Evolutionary conservation across 768 basidiomycete species (phyloP).

Genomic region (Boletellus ananiceps): DNA sequence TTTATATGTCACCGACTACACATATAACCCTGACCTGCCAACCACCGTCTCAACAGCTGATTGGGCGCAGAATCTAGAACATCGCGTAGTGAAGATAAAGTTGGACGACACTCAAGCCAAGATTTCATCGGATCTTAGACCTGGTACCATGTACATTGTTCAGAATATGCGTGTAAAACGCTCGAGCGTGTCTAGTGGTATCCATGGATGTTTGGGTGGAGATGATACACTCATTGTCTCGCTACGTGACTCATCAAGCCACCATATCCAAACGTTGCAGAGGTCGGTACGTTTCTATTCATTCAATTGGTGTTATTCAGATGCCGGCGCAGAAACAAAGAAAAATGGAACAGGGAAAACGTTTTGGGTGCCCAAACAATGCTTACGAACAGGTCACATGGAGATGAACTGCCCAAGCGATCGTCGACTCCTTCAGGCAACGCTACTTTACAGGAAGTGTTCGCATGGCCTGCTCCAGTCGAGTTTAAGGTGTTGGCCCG

Average conservation of each 20-base stretch:
- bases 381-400: neutral
- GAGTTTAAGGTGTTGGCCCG: conserved; percentile 45
- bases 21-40: conserved; percentile 42
- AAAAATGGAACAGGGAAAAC: conserved; percentile 28
- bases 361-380: conserved; percentile 2
- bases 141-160: conserved; percentile 45
- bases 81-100: conserved; percentile 47
- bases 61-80: conserved; percentile 46
- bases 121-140: conserved; percentile 34
- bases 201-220: conserved; percentile 30
- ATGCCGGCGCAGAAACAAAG: conserved; percentile 29
- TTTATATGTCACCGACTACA: conserved; percentile 66
- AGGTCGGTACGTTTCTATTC: conserved; percentile 11
- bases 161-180: conserved; percentile 46
- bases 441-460: conserved; percentile 38
- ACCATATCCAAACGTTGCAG: conserved; percentile 18
- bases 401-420: neutral
- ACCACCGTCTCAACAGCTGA: conserved; percentile 23
- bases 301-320: conserved; percentile 1
- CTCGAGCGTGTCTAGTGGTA: conserved; percentile 1
- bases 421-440: neutral
- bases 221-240: conserved; percentile 22
- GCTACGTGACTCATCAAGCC: conserved; percentile 14
- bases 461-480: conserved; percentile 28
- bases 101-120: conserved; percentile 46